Conservation (phyloP, 202 grass and related monocot species). For the Miscanthus sacchariflorus region DNA sequence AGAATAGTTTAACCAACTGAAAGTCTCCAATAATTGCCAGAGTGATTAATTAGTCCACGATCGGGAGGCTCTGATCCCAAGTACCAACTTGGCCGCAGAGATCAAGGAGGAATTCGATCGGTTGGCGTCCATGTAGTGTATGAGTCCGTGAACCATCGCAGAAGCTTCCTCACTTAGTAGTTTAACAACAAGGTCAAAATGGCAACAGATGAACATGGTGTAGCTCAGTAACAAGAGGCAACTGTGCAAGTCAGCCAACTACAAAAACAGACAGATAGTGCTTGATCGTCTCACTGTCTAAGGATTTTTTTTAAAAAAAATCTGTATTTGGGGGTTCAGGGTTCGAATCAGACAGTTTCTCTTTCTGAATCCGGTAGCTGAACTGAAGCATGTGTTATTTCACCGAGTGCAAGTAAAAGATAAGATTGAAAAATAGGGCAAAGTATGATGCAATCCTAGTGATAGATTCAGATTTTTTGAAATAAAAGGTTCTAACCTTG, state of each 20-base stretch:
- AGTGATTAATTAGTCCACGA: conserved; percentile 44
- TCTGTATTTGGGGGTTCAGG: neutral
- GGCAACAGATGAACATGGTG: conserved; percentile 39
- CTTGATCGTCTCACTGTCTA: neutral
- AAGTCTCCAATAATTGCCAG: conserved; percentile 48
- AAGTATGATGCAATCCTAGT: too few relatives aligned
- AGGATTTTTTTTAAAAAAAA: conserved; percentile 7
- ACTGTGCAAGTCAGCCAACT: neutral
- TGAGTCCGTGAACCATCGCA: conserved; percentile 35
- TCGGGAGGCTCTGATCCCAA: conserved; percentile 48
- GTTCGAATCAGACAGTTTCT: conserved; percentile 5
- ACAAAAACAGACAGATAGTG: neutral
- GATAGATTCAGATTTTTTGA: too few relatives aligned
- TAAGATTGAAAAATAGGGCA: conserved; percentile 12
- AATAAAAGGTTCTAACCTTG: conserved; percentile 9
- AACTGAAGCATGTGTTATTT: conserved; percentile 28
- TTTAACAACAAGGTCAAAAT: conserved; percentile 58
- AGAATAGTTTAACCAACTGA: conserved; percentile 42
- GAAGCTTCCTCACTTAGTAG: conserved; percentile 53
- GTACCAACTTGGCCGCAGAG: conserved; percentile 51
- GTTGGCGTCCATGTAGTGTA: conserved; percentile 35
- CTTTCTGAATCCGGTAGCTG: conserved; percentile 14
- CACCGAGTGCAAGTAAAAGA: conserved; percentile 15
- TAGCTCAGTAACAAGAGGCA: conserved; percentile 5
- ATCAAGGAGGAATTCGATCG: conserved; percentile 44